Conservation (phyloP, 768 basidiomycete species). For the Lactarius hatsudake region DNA sequence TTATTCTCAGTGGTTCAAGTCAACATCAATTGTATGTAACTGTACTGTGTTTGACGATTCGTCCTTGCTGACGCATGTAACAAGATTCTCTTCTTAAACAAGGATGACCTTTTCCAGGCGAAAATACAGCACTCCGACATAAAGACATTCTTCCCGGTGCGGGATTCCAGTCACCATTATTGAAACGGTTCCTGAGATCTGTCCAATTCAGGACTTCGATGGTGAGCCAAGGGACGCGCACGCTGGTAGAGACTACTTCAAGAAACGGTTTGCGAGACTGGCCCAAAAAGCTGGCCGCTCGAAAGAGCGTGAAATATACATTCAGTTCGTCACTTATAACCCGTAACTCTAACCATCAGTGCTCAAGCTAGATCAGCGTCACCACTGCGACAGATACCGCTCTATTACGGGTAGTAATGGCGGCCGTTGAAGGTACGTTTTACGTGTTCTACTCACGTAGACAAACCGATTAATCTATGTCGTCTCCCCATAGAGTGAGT, state of each 20-base stretch:
- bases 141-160: constrained; percentile 83
- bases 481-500: constrained; percentile 61
- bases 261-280: constrained; percentile 74
- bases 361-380: constrained; percentile 46
- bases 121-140: constrained; percentile 84
- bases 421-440: constrained; percentile 85
- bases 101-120: constrained; percentile 87
- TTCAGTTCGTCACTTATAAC: constrained; percentile 64
- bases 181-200: not conserved
- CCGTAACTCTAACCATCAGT: constrained; percentile 23
- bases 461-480: constrained; percentile 24
- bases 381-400: constrained; percentile 91
- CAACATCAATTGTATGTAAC: constrained; percentile 73
- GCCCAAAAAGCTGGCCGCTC: constrained; percentile 83
- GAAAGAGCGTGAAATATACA: constrained; percentile 88
- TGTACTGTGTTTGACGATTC: not conserved
- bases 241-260: constrained; percentile 88
- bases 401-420: constrained; percentile 88
- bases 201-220: constrained; percentile 65
- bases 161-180: constrained; percentile 26
- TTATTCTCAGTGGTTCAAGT: constrained; percentile 96
- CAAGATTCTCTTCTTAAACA: constrained; percentile 90
- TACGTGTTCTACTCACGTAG: constrained; percentile 16
- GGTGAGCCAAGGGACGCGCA: constrained; percentile 70
- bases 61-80: constrained; percentile 1